Percentiles rank a stretch among this genome's conserved stretches.
These are phyloP conservation scores for Capronia coronata DNA, from an alignment of 2,329 filamentous ascomycete species.

Conservation along the genomic window DNA sequence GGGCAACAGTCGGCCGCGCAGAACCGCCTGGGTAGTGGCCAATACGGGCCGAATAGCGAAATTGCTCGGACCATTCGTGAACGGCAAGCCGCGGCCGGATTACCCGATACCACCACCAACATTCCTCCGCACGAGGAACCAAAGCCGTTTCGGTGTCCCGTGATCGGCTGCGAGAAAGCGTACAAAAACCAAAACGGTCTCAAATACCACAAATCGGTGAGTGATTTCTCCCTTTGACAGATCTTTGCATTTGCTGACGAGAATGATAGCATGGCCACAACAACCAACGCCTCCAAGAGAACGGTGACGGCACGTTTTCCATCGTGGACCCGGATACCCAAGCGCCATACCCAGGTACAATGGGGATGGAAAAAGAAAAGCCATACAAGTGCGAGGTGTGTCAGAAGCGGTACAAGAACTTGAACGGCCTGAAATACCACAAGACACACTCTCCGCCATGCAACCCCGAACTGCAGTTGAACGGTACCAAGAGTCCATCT, in stretches of 20 bases:
- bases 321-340: conserved; percentile 96
- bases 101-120: conserved; percentile 41
- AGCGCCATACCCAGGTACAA: conserved; percentile 85
- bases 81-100: conserved; percentile 56
- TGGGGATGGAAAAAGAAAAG: conserved; percentile 99
- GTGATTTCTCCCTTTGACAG: conserved; percentile 30
- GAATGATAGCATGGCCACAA: conserved; percentile 71
- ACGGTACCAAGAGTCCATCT: conserved; percentile 36
- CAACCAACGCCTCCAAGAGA: conserved; percentile 93
- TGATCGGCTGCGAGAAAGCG: conserved; percentile 92
- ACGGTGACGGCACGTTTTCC: conserved; percentile 92
- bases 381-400: conserved; percentile 96
- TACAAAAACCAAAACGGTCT: conserved; percentile 99
- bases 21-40: conserved; percentile 66
- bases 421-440: conserved; percentile 96
- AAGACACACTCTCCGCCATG: conserved; percentile 81
- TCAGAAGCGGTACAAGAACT: conserved; percentile 97
- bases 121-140: conserved; percentile 70
- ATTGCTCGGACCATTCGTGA: conserved; percentile 60
- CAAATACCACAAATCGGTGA: conserved; percentile 73
- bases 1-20: conserved; percentile 60
- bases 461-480: conserved; percentile 69
- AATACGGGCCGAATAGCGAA: conserved; percentile 70
- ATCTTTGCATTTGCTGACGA: conserved; percentile 27
- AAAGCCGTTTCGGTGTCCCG: conserved; percentile 95